Evolutionary conservation across 441 rosid species (phyloP), one percentile per base, ranked within the genome.

Genomic region (Populus hybrid): DNA sequence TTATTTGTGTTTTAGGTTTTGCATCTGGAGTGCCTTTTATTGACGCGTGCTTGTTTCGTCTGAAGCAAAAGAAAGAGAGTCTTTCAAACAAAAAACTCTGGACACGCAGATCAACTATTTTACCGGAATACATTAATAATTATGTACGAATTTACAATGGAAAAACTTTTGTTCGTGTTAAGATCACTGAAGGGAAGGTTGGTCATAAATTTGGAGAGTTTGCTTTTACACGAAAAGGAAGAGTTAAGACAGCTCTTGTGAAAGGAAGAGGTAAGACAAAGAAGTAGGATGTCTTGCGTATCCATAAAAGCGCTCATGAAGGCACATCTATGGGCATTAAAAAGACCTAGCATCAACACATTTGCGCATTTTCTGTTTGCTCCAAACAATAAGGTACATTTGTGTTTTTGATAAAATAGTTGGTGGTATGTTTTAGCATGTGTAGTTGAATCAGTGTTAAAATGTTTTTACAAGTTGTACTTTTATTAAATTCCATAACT

Each of bases 181-280:
- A 90, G 90, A 86, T 90, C 82, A 90, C 87, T 28, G 91, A 90
- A 54, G 85, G 85, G 4, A 90, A 86, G 86, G 92, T 90, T 69
- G 93, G 91, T 32, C 91, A 90, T 69, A 89, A 87, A 64, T 86
- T 90, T 40, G 90, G 92, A 68, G 93, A 89, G 81, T 89, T 90
- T 78, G 90, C 90, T 40, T 78, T 81, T 67, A 88, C 91, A 23
- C 81, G 93, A 69, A 88, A 87, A 82, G 81, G 85, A 26, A 80
- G 77, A 70, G 70, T 59, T 66, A 40, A 40, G 50, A 40, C 50
- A 40, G 4, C 12, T 10, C 14, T 40, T 40, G 50, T 40, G 50
- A 40, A 40, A 40, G 50, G 50, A 36, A 36, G 40, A 36, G 40
- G 10, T 9, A 36, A 36, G 50, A 40, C 12, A 40, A 40, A 40